A percentile compares a stretch with the other conserved stretches of the same genome.
These are phyloP conservation scores for Penicillium sp. DNA, from an alignment of 2,329 filamentous ascomycete species.

Conservation along the genomic window DNA sequence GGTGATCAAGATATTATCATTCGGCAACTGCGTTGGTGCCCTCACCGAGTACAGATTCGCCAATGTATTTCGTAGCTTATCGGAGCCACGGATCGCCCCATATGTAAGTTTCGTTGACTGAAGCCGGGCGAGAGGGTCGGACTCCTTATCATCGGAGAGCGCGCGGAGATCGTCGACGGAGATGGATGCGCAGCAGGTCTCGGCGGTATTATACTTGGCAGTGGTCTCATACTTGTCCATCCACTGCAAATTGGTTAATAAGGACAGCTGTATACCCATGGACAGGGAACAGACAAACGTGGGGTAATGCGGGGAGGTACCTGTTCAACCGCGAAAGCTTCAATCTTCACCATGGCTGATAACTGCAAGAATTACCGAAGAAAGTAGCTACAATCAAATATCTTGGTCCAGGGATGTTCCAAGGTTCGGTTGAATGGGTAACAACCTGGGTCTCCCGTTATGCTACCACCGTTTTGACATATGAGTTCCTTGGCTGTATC, in stretches of 20 bases:
- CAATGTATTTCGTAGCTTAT: slow-evolving; percentile 61
- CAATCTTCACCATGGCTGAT: slow-evolving; percentile 40
- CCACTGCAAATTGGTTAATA: slow-evolving; percentile 43
- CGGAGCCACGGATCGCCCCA: slow-evolving; percentile 68
- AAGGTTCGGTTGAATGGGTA: background rate
- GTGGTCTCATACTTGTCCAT: slow-evolving; percentile 55
- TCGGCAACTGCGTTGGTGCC: slow-evolving; percentile 45
- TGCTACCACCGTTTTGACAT: background rate
- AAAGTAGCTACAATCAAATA: background rate
- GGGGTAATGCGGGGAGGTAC: slow-evolving; percentile 46
- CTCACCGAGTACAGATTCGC: slow-evolving; percentile 63
- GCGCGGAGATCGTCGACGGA: slow-evolving; percentile 53
- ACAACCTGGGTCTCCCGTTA: background rate
- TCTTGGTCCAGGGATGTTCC: background rate
- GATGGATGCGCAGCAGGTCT: slow-evolving; percentile 57
- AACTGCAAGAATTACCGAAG: background rate
- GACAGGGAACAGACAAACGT: background rate
- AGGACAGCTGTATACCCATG: background rate
- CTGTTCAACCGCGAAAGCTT: slow-evolving; percentile 61
- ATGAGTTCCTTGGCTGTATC: background rate
- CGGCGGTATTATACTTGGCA: slow-evolving; percentile 56
- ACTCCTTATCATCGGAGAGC: slow-evolving; percentile 53
- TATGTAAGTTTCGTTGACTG: slow-evolving; percentile 64
- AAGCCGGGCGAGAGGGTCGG: slow-evolving; percentile 42
- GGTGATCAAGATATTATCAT: slow-evolving; percentile 70